Conservation (phyloP, 2,329 filamentous ascomycete genomes). For the Monosporascus ibericus region DNA sequence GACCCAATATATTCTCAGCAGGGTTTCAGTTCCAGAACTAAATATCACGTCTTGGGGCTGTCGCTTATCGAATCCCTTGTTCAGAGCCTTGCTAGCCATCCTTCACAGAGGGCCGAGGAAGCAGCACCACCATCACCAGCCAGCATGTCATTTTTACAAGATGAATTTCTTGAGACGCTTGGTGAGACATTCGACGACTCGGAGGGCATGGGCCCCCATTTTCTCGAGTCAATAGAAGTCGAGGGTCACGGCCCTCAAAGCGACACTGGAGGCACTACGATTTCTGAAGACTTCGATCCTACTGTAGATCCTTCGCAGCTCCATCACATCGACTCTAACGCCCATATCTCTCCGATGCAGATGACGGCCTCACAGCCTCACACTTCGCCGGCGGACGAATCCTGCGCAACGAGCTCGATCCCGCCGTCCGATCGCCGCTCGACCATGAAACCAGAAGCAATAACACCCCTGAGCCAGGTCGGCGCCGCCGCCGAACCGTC, state of each 20-base stretch:
- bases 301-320: slow-evolving; percentile 9
- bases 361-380: slow-evolving; percentile 5
- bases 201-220: slow-evolving; percentile 2
- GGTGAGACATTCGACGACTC: slow-evolving; percentile 11
- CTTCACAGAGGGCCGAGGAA: slow-evolving; percentile 12
- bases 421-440: slow-evolving; percentile 11
- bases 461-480: no score
- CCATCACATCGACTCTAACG: slow-evolving; percentile 6
- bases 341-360: slow-evolving; percentile 7
- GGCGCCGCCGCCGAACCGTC: no score
- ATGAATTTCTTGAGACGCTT: slow-evolving; percentile 16
- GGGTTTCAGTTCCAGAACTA: slow-evolving; percentile 27
- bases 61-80: slow-evolving; percentile 36
- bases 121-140: slow-evolving; percentile 10
- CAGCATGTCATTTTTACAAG: slow-evolving; percentile 10
- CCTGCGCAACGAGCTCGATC: slow-evolving; percentile 11
- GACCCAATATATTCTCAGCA: slow-evolving; percentile 36
- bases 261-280: not conserved
- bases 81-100: slow-evolving; percentile 13
- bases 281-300: not conserved
- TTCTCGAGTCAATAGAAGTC: slow-evolving; percentile 5
- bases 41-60: slow-evolving; percentile 37
- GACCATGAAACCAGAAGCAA: not conserved
- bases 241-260: not conserved
- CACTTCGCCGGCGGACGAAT: slow-evolving; percentile 11